These are phyloP conservation scores for Umbelopsis ramanniana DNA, from an alignment of 192 early-diverging fungal species.

Conservation along the genomic window DNA sequence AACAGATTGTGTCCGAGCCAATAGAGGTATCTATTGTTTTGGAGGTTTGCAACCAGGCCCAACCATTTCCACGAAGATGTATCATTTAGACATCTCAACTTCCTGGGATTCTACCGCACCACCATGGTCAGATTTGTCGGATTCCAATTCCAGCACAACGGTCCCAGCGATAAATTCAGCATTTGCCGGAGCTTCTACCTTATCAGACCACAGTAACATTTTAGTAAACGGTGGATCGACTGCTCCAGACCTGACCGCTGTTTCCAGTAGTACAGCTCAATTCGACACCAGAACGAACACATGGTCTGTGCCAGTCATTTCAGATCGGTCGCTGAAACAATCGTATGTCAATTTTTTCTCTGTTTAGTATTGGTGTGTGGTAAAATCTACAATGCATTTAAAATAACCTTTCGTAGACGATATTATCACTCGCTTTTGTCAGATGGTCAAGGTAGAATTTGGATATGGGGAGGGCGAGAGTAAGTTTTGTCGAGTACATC, in stretches of 20 bases:
- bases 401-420: not conserved
- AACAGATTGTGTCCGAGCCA: conserved; percentile 4
- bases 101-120: conserved; percentile 5
- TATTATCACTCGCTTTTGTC: conserved; percentile 32
- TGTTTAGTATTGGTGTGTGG: not conserved
- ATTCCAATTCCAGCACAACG: too few species aligned
- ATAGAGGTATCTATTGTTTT: conserved; percentile 7
- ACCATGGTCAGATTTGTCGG: not conserved
- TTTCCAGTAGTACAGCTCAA: not conserved
- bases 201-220: conserved; percentile 15
- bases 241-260: not conserved
- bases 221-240: conserved; percentile 25
- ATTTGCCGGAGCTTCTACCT: conserved; percentile 12
- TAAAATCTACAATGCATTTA: not conserved
- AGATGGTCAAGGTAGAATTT: conserved; percentile 34
- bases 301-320: conserved; percentile 25
- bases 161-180: not conserved
- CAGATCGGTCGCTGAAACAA: not conserved
- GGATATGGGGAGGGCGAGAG: conserved; percentile 40
- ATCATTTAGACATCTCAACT: conserved; percentile 15
- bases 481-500: not conserved
- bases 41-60: conserved; percentile 7
- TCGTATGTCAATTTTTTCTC: not conserved
- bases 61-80: conserved; percentile 1
- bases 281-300: conserved; percentile 27